These are phyloP conservation scores for Hydnum rufescens DNA, from an alignment of 768 basidiomycete species.

Conservation along the genomic window DNA sequence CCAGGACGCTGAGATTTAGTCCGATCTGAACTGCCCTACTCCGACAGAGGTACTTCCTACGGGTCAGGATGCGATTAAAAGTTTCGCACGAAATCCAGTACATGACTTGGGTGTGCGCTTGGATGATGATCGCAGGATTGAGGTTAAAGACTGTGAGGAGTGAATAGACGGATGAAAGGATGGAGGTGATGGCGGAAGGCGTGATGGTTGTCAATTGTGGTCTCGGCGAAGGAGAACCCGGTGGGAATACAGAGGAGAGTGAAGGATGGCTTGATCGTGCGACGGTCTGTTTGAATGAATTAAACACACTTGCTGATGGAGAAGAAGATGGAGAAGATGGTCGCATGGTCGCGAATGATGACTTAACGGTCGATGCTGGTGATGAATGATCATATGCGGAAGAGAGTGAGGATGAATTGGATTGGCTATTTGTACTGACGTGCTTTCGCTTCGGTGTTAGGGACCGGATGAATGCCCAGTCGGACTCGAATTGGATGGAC, in stretches of 20 bases:
- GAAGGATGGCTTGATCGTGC: not conserved
- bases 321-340: constrained; percentile 3
- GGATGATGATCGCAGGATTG: constrained; percentile 72
- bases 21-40: constrained; percentile 73
- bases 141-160: constrained; percentile 71
- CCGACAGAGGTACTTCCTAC: constrained; percentile 91
- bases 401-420: constrained; percentile 9
- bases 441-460: constrained; percentile 22
- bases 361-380: constrained; percentile 3
- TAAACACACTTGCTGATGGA: constrained; percentile 2
- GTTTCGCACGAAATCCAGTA: constrained; percentile 92
- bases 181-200: constrained; percentile 32
- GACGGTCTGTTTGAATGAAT: not conserved
- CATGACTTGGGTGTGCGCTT: constrained; percentile 94
- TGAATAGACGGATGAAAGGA: constrained; percentile 71
- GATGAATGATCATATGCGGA: constrained; percentile 13
- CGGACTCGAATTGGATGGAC: constrained; percentile 80
- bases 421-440: not conserved
- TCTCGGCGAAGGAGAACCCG: not conserved
- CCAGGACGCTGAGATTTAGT: constrained; percentile 65
- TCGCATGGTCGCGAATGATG: not conserved
- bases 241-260: not conserved
- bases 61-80: constrained; percentile 69
- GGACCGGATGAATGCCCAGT: constrained; percentile 79
- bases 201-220: not conserved